Percentiles rank a stretch among this genome's conserved stretches.
phyloP scores from a whole-genome alignment of 2,329 filamentous ascomycete genomes.

The Zasmidium cellare region DNA sequence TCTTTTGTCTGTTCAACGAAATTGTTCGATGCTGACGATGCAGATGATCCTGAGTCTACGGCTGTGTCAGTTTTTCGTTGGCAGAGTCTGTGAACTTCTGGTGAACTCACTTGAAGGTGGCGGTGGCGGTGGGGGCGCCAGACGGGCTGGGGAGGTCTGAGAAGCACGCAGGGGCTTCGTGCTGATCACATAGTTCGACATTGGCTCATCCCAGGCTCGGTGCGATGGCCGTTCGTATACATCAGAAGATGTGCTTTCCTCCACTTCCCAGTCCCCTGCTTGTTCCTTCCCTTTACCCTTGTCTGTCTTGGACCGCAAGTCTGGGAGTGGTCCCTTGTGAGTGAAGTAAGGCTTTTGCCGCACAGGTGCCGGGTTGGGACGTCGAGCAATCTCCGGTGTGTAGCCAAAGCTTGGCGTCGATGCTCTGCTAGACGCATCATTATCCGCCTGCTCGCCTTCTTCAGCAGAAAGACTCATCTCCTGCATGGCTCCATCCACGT shows the following conservation, averaged over 20 bases:
- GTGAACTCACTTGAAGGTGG: neutral
- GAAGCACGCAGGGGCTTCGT: neutral
- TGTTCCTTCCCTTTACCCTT: constrained; percentile 5
- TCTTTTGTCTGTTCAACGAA: neutral
- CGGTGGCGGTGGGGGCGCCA: neutral
- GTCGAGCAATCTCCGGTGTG: neutral
- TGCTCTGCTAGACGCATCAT: neutral
- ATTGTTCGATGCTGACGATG: neutral
- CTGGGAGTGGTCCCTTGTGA: constrained; percentile 3
- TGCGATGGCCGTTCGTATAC: neutral
- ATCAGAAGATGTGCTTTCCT: neutral
- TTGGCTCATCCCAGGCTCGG: neutral
- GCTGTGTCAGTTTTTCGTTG: neutral
- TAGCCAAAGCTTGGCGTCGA: neutral
- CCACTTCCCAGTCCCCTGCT: neutral
- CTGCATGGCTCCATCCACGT: neutral
- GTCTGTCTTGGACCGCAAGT: neutral
- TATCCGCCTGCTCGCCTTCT: neutral
- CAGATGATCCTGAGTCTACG: neutral
- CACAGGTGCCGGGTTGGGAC: neutral
- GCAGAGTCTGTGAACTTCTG: neutral
- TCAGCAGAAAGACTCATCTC: neutral
- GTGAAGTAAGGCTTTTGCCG: constrained; percentile 1
- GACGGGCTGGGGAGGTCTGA: neutral
- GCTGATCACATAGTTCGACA: neutral